Base-by-base conservation (phyloP, 805 yeast species). In the Saccharomycopsis fibuligera region DNA sequence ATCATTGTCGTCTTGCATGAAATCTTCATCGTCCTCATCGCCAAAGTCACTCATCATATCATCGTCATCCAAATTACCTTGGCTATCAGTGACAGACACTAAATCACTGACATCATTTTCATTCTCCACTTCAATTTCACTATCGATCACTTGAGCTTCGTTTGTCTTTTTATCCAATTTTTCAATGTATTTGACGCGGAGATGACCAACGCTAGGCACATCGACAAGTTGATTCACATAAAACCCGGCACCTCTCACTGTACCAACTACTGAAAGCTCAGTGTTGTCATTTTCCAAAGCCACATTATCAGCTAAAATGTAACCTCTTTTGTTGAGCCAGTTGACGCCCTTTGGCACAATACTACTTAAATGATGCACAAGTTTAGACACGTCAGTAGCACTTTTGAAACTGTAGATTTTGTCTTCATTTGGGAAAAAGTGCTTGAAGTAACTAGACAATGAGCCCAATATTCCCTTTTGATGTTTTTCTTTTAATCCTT, bases 241-340 rank as follows among this genome's bases (percentile, higher is more conserved):
- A 65, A 93, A 81, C 0, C 96, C 96, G 41, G 74, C 67, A 48
- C 98, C 99, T 63, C 99, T 77, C 3, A 86, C 88, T 3, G 79
- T 75, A 44, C 99, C 99, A 61, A 81, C 83, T 5, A 93, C 75
- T 5, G 76, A 76, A 35, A 89, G 61, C 25, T 68, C 59, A 5
- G 69, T 71, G 38, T 58, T 55, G 48, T 54, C 48, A 48, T 64
- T 68, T 24, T 58, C 48, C 39, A 62, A 57, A 52, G 61, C 64
- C 0, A 85, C 71, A 3, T 65, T 60, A 56, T 89, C 95, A 1
- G 95, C 90, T 8, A 93, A 74, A 46, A 93, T 46, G 67, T 89
- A 93, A 5, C 96, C 91, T 61, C 99, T 74, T n/a, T 81, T 68
- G 58, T 91, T 97, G 67, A 98, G 81, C 98, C 99, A 93, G 22